Evolutionary conservation across 2,329 filamentous ascomycete genomes (phyloP).

Genomic region (Alternaria sp.): DNA sequence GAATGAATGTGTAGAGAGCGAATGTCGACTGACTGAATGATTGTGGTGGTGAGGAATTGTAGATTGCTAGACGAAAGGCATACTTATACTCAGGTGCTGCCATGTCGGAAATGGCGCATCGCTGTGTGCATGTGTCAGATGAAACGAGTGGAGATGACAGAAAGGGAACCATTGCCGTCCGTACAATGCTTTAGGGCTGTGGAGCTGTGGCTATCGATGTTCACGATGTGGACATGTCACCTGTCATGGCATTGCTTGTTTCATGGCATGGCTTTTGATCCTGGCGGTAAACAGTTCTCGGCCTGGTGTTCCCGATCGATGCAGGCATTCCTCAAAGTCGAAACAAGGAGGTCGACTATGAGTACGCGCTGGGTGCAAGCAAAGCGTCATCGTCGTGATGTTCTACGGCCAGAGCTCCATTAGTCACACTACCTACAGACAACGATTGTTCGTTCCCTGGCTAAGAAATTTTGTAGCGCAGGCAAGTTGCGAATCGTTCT

Average conservation of each 20-base stretch:
- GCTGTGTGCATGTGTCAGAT: conserved; percentile 21
- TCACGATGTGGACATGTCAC: conserved; percentile 12
- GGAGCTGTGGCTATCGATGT: conserved; percentile 15
- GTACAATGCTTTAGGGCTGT: conserved; percentile 23
- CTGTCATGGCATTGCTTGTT: conserved; percentile 20
- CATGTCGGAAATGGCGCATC: conserved; percentile 16
- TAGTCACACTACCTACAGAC: not conserved
- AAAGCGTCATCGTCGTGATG: not conserved
- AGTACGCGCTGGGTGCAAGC: not conserved
- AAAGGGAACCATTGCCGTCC: conserved; percentile 21
- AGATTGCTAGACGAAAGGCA: conserved; percentile 7
- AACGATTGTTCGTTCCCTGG: not conserved
- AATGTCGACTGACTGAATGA: conserved; percentile 17
- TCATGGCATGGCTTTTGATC: conserved; percentile 18
- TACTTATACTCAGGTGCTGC: conserved; percentile 27
- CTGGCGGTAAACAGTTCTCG: conserved; percentile 18
- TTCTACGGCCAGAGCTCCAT: not conserved
- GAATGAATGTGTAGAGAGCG: conserved; percentile 35
- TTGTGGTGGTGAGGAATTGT: conserved; percentile 11
- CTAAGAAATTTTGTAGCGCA: not conserved
- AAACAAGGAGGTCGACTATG: conserved; percentile 22
- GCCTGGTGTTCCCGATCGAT: conserved; percentile 28
- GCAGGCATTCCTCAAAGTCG: conserved; percentile 27
- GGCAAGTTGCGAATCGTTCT: not conserved
- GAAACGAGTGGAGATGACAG: conserved; percentile 13